These are phyloP conservation scores for Cordyceps cateniannulata DNA, from an alignment of 2,329 filamentous ascomycete species.

Conservation along the genomic window DNA sequence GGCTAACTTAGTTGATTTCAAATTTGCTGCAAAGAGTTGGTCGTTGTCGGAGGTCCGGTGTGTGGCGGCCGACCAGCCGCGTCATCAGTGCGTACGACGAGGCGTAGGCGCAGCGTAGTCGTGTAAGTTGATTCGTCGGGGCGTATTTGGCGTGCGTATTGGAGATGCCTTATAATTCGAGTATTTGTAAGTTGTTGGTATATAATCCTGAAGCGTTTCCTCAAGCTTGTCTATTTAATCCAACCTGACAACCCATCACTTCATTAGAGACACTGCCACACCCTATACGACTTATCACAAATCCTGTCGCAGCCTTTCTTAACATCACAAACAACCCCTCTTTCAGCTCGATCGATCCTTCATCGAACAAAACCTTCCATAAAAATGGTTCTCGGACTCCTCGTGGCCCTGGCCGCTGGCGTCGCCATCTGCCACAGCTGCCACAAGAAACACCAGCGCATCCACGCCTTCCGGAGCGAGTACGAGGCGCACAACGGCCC, in stretches of 20 bases:
- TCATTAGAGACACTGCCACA: background rate
- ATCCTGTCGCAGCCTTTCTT: background rate
- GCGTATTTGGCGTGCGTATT: background rate
- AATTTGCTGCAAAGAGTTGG: background rate
- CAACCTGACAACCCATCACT: background rate
- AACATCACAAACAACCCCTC: background rate
- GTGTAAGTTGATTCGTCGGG: background rate
- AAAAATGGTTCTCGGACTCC: constrained; percentile 4
- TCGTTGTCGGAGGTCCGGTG: background rate
- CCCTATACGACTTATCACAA: background rate
- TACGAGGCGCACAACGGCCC: background rate
- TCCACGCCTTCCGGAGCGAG: background rate
- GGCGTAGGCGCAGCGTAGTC: constrained; percentile 1
- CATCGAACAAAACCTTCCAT: background rate
- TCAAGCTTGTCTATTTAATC: background rate
- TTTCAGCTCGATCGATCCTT: background rate
- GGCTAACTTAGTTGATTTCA: background rate
- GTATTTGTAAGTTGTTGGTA: background rate
- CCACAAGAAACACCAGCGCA: constrained; percentile 9
- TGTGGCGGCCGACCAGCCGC: background rate
- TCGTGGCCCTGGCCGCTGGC: background rate
- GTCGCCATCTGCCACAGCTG: constrained; percentile 9
- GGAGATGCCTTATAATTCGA: background rate
- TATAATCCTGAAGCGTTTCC: background rate
- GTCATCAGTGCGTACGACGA: constrained; percentile 8